These are phyloP conservation scores for Lasiosphaeris hirsuta DNA, from an alignment of 495 filamentous ascomycete species.

Conservation along the genomic window DNA sequence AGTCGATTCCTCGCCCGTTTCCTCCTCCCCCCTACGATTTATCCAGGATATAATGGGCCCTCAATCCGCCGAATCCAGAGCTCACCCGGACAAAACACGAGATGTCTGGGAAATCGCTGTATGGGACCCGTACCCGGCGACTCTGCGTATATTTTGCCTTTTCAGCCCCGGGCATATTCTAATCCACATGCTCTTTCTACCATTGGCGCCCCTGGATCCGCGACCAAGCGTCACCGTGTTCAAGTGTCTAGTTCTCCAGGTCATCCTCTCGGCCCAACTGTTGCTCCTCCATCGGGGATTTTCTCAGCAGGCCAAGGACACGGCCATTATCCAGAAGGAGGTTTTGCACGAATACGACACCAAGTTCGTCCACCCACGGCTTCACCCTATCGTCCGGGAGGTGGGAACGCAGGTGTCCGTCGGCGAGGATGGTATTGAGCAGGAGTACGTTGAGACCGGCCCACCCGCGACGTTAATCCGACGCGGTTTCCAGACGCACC, in stretches of 20 bases:
- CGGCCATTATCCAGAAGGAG: conserved; percentile 78
- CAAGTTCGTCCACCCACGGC: conserved; percentile 89
- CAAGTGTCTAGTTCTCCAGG: conserved; percentile 67
- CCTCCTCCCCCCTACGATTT: conserved; percentile 75
- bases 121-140: conserved; percentile 88
- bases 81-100: conserved; percentile 75
- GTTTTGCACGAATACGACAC: conserved; percentile 94
- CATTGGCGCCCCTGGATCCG: conserved; percentile 67
- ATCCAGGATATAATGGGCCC: conserved; percentile 61
- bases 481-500: conserved; percentile 77
- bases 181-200: conserved; percentile 83
- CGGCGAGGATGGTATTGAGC: conserved; percentile 42
- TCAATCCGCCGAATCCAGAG: conserved; percentile 65
- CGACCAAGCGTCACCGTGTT: conserved; percentile 81
- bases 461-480: conserved; percentile 76
- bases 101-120: conserved; percentile 95
- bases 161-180: conserved; percentile 92
- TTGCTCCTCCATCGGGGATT: conserved; percentile 65
- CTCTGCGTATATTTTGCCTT: conserved; percentile 76
- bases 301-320: conserved; percentile 81
- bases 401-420: conserved; percentile 71
- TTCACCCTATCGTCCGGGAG: conserved; percentile 77
- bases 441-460: conserved; percentile 62
- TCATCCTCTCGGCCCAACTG: conserved; percentile 75
- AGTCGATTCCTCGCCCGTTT: conserved; percentile 80